phyloP scores from a whole-genome alignment of 805 yeast genomes.

The Ogataea methanolica region DNA sequence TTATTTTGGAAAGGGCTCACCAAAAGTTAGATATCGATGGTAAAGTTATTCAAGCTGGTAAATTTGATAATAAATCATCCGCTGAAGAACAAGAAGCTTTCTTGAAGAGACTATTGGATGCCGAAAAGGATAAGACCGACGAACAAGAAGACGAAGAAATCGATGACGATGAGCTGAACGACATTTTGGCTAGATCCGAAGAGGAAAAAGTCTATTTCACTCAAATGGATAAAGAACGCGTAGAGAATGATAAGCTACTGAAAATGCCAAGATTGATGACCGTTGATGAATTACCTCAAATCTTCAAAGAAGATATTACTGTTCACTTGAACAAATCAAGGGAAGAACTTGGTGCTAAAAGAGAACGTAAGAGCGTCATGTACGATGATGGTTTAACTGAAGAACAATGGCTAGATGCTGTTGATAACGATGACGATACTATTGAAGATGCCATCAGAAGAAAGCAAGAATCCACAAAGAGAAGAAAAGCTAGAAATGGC shows the following conservation, averaged over 20 bases:
- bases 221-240: slow-evolving; percentile 57
- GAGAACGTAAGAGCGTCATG: slow-evolving; percentile 57
- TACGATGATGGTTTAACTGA: slow-evolving; percentile 71
- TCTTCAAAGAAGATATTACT: slow-evolving; percentile 62
- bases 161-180: slow-evolving; percentile 64
- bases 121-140: slow-evolving; percentile 48
- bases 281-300: slow-evolving; percentile 72
- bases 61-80: slow-evolving; percentile 80
- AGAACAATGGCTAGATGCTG: slow-evolving; percentile 74
- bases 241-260: slow-evolving; percentile 27
- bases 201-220: slow-evolving; percentile 53
- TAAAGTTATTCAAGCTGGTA: slow-evolving; percentile 88
- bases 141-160: slow-evolving; percentile 48
- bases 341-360: slow-evolving; percentile 46
- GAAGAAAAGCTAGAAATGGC: slow-evolving; percentile 33
- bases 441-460: slow-evolving; percentile 56
- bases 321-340: slow-evolving; percentile 38
- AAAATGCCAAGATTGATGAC: slow-evolving; percentile 50
- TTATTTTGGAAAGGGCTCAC: slow-evolving; percentile 75
- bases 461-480: slow-evolving; percentile 40
- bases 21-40: slow-evolving; percentile 84
- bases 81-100: slow-evolving; percentile 84
- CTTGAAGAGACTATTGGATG: slow-evolving; percentile 65
- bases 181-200: slow-evolving; percentile 64
- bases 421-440: slow-evolving; percentile 67